Evolutionary conservation across 2,329 filamentous ascomycete genomes (phyloP), one percentile per base, ranked within the genome.

Genomic region (Xylariomycetidae sp.): DNA sequence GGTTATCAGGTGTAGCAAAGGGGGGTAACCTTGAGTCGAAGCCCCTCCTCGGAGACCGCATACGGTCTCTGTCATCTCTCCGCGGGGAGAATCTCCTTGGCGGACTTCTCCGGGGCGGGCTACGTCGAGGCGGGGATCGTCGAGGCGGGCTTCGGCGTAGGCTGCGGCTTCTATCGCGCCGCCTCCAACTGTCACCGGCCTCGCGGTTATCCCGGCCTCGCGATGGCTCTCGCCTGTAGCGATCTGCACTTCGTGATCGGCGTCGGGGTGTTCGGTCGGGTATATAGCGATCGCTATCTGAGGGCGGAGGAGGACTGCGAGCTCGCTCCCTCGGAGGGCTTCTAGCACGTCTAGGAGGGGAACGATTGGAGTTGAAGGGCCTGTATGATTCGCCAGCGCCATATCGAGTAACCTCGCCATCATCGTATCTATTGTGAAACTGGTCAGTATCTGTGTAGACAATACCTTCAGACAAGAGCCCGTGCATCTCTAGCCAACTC

Each of bases 381-480:
- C 74, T 63, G 64, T 76, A 79, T 23, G 73, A 77, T 56, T 79
- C 74, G 38, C 74, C 74, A 10, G 75, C 75, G 32, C 74, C 74
- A 52, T 78, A 79, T 49, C 74, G 66, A 42, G 76, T 71, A 34
- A 79, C 75, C 58, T 79, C 74, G 27, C 74, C 74, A 44, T 79
- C 74, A 43, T 79, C 74, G 48, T 74, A 79, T 52, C 74, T 77
- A 23, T 13, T 14, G 20, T 12, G 13, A 27, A 35, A 14, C 4
- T 23, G 20, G n/a, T n/a, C n/a, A n/a, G n/a, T n/a, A n/a, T n/a
- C n/a, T n/a, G n/a, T n/a, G n/a, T n/a, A n/a, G n/a, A n/a, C n/a
- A n/a, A n/a, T n/a, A n/a, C n/a, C n/a, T n/a, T n/a, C n/a, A n/a
- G n/a, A n/a, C n/a, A n/a, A n/a, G n/a, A n/a, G n/a, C n/a, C n/a